A percentile compares a stretch with the other conserved stretches of the same genome.
These are phyloP conservation scores for Aspergillus sclerotialis DNA, from an alignment of 2,329 filamentous ascomycete species.

Conservation along the genomic window DNA sequence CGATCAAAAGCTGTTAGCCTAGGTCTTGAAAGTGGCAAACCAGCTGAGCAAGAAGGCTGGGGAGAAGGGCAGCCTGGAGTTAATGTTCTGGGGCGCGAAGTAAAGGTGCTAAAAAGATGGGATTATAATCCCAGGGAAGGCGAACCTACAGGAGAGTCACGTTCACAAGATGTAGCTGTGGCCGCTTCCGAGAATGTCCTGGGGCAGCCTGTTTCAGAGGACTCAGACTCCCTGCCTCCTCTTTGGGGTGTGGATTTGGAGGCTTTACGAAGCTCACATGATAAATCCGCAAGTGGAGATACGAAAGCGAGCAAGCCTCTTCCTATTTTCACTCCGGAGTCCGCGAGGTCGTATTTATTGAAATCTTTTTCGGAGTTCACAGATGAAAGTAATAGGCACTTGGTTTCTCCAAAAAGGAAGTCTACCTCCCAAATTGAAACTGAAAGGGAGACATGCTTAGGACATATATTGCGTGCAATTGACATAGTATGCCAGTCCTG, in stretches of 20 bases:
- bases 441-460: conserved; percentile 64
- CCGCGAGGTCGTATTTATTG: conserved; percentile 53
- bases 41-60: conserved; percentile 64
- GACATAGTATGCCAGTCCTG: conserved; percentile 69
- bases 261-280: conserved; percentile 45
- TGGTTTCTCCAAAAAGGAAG: conserved; percentile 36
- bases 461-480: conserved; percentile 62
- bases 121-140: conserved; percentile 59
- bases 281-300: no score
- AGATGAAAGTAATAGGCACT: conserved; percentile 7
- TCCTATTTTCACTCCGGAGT: conserved; percentile 68
- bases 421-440: conserved; percentile 46
- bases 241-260: conserved; percentile 56
- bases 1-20: conserved; percentile 68
- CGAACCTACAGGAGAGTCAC: conserved; percentile 19
- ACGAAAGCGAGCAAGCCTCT: conserved; percentile 41
- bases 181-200: no score
- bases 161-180: conserved; percentile 1
- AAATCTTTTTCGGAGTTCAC: conserved; percentile 35
- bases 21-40: conserved; percentile 60
- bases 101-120: conserved; percentile 69
- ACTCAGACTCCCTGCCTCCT: conserved; percentile 30
- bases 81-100: conserved; percentile 64
- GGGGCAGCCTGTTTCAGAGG: conserved; percentile 5
- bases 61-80: conserved; percentile 69